Evolutionary conservation across 164 flowering plant species (phyloP), one percentile per base, ranked within the genome.

Genomic region (Tinospora cordifolia): DNA sequence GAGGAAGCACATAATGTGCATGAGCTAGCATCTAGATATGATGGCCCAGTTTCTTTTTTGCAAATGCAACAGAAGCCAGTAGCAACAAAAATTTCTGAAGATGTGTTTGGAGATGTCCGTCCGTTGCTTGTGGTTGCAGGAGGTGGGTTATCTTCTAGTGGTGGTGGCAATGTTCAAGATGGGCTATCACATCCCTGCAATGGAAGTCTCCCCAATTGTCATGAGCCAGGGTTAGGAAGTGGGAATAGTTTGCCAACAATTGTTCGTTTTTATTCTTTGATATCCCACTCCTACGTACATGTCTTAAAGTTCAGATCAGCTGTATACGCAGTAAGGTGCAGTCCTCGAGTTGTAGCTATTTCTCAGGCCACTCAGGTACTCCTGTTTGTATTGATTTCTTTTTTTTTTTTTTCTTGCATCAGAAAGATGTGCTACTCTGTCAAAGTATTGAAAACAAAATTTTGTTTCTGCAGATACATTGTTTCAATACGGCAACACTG

Each of bases 1-100:
- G 88, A 88, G 74, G 90, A 84, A 63, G 87, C 87, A n/a, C 79
- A 86, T 73, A 86, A 90, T 76, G 90, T 90, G 72, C 81, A 77
- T n/a, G 85, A 84, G 65, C 75, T 90, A 12, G 90, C 83, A 27
- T 85, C 87, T 19, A 84, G 81, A 71, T 78, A 83, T 72, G 93
- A 87, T 71, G 90, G 87, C 40, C 88, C 91, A 47, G 92, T 86
- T 58, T 85, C 90, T 27, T 84, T 86, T 73, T 39, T 90, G 85
- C 96, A 90, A 83, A 74, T 88, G 79, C 78, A 83, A 44, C 91
- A 89, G 46, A 87, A 76, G 27, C 93, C 90, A 41, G 14, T 79
- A 65, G 63, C 74, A 63, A 75, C 87, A 41, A 83, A 76, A 71
- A 74, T 54, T 51, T 67, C 77, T 36, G 77, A 57, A 17, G 92